phyloP scores from a whole-genome alignment of 139 green algal genomes.

The Nannochloris sp. region DNA sequence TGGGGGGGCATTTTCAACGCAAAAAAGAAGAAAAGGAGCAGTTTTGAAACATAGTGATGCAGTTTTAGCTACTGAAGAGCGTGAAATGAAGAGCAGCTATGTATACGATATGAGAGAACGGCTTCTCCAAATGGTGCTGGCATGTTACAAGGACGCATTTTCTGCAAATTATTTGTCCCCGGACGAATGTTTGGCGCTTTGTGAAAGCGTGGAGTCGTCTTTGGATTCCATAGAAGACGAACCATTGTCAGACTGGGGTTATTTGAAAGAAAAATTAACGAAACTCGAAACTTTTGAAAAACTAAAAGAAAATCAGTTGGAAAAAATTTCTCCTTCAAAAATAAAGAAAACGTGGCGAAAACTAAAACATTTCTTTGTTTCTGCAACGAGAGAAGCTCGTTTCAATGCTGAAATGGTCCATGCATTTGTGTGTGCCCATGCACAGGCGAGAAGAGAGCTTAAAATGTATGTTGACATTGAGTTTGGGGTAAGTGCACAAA shows the following conservation, averaged over 20 bases:
- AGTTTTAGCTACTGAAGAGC: background rate
- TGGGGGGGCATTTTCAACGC: background rate
- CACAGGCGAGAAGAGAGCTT: background rate
- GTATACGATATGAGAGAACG: background rate
- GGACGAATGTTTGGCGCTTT: background rate
- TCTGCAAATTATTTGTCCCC: slow-evolving; percentile 3
- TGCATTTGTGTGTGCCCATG: background rate
- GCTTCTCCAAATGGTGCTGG: background rate
- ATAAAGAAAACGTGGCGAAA: too few species aligned
- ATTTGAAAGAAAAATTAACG: background rate
- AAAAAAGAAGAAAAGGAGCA: background rate
- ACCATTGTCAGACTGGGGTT: background rate
- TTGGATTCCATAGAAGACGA: background rate
- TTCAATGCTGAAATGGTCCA: background rate
- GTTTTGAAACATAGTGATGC: too few species aligned
- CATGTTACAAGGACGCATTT: background rate
- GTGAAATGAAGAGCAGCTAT: background rate
- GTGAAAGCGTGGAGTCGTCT: background rate
- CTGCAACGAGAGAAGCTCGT: background rate
- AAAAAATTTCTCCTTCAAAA: too few species aligned
- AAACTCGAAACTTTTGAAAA: background rate
- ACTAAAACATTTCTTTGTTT: too few species aligned
- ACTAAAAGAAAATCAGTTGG: background rate
- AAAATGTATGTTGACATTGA: slow-evolving; percentile 9
- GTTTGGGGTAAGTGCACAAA: background rate